These are phyloP conservation scores for Ormosia semicastrata DNA, from an alignment of 306 rosid genomes.

Conservation along the genomic window DNA sequence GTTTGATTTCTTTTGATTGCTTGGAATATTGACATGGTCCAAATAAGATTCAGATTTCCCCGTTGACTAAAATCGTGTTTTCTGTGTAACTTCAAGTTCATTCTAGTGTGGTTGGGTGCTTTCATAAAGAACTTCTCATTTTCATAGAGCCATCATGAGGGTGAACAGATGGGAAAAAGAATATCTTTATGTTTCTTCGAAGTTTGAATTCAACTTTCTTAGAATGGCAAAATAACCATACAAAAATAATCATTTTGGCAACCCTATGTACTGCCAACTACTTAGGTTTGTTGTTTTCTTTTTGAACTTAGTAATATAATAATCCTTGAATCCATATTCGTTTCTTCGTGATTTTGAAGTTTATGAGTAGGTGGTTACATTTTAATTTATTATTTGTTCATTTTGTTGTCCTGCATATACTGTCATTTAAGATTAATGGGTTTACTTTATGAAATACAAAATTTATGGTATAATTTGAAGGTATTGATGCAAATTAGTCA, in stretches of 20 bases:
- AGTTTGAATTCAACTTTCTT: slow-evolving; percentile 12
- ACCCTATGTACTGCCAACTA: neutral
- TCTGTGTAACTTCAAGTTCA: neutral
- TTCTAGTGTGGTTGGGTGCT: neutral
- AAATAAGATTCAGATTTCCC: neutral
- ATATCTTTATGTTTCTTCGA: neutral
- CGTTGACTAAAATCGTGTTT: neutral
- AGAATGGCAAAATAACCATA: neutral
- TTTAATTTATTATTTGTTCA: neutral
- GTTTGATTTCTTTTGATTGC: too few relatives aligned
- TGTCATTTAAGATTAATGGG: neutral
- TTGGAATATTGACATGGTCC: neutral
- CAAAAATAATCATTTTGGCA: neutral
- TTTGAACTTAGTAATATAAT: neutral
- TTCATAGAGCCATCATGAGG: neutral
- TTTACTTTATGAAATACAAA: neutral
- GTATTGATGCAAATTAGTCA: neutral
- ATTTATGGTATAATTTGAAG: neutral
- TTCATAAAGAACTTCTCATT: neutral
- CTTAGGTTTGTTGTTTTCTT: neutral
- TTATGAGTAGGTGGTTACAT: neutral
- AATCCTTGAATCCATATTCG: neutral
- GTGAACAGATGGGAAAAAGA: neutral
- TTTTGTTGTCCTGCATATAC: neutral
- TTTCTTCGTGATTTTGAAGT: neutral